phyloP scores from a whole-genome alignment of 805 yeast genomes.

The Komagataella pastoris region DNA sequence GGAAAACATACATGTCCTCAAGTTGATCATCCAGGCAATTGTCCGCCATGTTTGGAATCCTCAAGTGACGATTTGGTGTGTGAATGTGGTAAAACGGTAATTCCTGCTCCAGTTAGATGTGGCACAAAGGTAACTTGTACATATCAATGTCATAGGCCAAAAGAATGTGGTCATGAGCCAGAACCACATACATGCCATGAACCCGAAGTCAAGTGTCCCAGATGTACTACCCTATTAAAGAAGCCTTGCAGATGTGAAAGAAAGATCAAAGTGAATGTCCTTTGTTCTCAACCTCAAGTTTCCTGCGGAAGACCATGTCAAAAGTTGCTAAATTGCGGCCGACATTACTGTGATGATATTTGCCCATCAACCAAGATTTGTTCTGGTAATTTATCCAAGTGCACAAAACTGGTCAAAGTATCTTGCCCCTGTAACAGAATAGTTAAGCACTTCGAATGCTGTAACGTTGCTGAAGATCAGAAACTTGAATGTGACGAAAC shows the following conservation, averaged over 20 bases:
- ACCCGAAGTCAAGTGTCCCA: conserved; percentile 54
- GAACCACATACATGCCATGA: conserved; percentile 69
- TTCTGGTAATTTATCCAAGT: conserved; percentile 24
- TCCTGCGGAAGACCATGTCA: conserved; percentile 63
- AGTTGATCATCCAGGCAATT: conserved; percentile 69
- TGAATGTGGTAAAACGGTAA: conserved; percentile 66
- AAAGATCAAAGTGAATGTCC: conserved; percentile 34
- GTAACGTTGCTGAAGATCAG: conserved; percentile 14
- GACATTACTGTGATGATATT: conserved; percentile 56
- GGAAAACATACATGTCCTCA: conserved; percentile 53
- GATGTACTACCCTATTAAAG: conserved; percentile 40
- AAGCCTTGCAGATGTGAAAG: conserved; percentile 18
- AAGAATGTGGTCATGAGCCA: conserved; percentile 56
- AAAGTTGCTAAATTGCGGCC: conserved; percentile 29
- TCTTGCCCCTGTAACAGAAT: conserved; percentile 56
- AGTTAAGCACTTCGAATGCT: conserved; percentile 33
- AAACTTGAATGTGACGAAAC: conserved; percentile 55
- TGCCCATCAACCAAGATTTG: conserved; percentile 34
- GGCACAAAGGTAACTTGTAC: conserved; percentile 61
- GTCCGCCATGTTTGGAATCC: conserved; percentile 71
- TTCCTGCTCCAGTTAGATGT: conserved; percentile 77
- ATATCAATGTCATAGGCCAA: conserved; percentile 45
- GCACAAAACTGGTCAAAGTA: conserved; percentile 27
- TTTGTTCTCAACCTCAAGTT: conserved; percentile 55
- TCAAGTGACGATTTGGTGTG: conserved; percentile 70